Percentiles rank a stretch among this genome's conserved stretches.
These are phyloP conservation scores for Tolypocladium pustulatum DNA, from an alignment of 2,329 filamentous ascomycete species.

Conservation along the genomic window DNA sequence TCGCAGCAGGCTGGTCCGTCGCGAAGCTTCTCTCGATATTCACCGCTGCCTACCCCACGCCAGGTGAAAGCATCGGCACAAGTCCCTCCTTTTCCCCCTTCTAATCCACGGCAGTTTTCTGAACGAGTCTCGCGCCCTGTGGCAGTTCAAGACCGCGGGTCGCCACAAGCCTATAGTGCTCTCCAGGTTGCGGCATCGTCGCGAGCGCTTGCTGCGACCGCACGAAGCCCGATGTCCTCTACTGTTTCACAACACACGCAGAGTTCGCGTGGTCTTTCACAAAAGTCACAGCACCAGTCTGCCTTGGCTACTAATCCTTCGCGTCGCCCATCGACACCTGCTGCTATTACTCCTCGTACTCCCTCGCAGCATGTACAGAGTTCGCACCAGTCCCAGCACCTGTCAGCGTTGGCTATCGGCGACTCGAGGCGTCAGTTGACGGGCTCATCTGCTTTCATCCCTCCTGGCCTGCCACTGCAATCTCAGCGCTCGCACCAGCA, in stretches of 20 bases:
- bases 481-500: not conserved
- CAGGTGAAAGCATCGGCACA: not conserved
- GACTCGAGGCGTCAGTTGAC: not conserved
- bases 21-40: not conserved
- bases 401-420: not conserved
- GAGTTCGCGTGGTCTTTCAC: not conserved
- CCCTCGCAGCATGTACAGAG: not conserved
- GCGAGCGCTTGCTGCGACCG: no score
- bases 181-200: not conserved
- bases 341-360: not conserved
- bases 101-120: not conserved
- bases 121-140: not conserved
- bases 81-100: not conserved
- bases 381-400: not conserved
- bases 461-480: not conserved
- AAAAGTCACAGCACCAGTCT: not conserved
- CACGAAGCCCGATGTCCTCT: not conserved
- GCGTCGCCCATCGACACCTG: not conserved
- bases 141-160: no score
- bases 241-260: not conserved
- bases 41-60: not conserved
- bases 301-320: not conserved
- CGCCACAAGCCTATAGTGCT: not conserved
- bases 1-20: not conserved
- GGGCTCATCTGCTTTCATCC: not conserved